Base-by-base conservation (phyloP, 2,329 filamentous ascomycete genomes). In the Penicillium sp. region DNA sequence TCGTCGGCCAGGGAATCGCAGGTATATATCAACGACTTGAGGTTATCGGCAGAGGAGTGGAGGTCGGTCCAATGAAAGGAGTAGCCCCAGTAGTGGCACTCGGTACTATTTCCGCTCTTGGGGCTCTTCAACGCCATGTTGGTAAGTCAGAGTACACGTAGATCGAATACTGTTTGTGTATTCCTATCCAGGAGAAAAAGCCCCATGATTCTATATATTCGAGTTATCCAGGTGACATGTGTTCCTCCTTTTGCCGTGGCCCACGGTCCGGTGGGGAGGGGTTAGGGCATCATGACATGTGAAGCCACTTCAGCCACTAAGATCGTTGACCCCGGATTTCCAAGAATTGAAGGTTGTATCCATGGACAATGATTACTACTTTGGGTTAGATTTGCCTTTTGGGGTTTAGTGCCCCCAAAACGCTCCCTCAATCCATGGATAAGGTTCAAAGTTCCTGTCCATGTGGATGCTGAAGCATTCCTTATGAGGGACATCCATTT, bases 1-100 rank as follows among this genome's bases (percentile, higher is more conserved):
- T 88, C 80, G 60, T 89, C 84, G 32, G 80, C 88, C 1, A 91
- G 74, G 8, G 77, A 78, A 70, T 93, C 90, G 66, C 89, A 92
- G 1, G 82, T 82, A 55, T 83, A 80, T 47, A 85, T 86, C 60
- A 88, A 67, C 3, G 81, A 82, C 51, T 81, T 72, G 38, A 86
- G 74, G 64, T 90, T 76, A 52, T 86, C 80, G 7, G 77, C 71
- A 2, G 82, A 83, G 18, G 83, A 73, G 68, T 93, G 89, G 4
- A 85, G 71, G 6, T 80, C 69, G 1, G 87, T 89, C 79, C 87
- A 86, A 62, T 86, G 81, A 67, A 92, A 91, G 7, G 79, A 81
- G 65, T 89, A 82, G 21, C 83, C 86, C 84, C 86, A 91, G 60
- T 65, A 67, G 46, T 63, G 62, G 38, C 51, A 61, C 51, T 65